Percentiles rank a stretch among this genome's conserved stretches.
Evolutionary conservation across 73 alveolate genomes (phyloP).

Genomic region (Tetrahymena elliotti): DNA sequence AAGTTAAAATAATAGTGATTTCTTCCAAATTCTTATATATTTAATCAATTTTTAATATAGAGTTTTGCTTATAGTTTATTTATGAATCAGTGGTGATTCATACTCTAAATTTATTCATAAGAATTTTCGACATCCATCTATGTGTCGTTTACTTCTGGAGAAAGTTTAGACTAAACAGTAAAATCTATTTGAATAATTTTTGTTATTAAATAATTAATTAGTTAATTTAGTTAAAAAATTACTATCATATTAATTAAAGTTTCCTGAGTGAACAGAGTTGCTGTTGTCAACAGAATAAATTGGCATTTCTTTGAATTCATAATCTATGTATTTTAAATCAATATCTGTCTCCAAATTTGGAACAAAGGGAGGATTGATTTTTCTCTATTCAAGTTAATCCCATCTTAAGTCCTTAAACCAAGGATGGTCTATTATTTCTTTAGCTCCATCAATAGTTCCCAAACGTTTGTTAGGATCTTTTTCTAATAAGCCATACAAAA

Average conservation of each 20-base stretch:
- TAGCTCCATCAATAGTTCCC: slow-evolving; percentile 38
- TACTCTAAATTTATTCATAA: background rate
- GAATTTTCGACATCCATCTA: background rate
- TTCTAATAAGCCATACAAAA: slow-evolving; percentile 33
- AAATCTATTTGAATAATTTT: background rate
- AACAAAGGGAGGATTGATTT: slow-evolving; percentile 35
- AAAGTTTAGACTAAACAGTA: background rate
- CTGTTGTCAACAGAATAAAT: slow-evolving; percentile 19
- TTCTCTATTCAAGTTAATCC: slow-evolving; percentile 27
- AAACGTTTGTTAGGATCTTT: slow-evolving; percentile 35
- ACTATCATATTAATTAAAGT: background rate
- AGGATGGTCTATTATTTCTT: slow-evolving; percentile 45
- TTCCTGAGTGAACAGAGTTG: background rate
- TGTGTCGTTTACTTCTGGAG: background rate
- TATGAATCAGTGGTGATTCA: background rate
- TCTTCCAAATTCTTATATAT: background rate
- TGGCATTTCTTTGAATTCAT: slow-evolving; percentile 54
- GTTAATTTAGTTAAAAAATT: background rate
- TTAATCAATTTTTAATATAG: background rate
- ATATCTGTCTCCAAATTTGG: slow-evolving; percentile 24
- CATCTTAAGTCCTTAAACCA: slow-evolving; percentile 42
- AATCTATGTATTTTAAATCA: slow-evolving; percentile 35
- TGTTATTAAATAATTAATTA: background rate
- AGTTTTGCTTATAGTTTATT: background rate
- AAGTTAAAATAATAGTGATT: too few species aligned